Base-by-base conservation (phyloP, 768 basidiomycete species). In the Suillus decipiens region DNA sequence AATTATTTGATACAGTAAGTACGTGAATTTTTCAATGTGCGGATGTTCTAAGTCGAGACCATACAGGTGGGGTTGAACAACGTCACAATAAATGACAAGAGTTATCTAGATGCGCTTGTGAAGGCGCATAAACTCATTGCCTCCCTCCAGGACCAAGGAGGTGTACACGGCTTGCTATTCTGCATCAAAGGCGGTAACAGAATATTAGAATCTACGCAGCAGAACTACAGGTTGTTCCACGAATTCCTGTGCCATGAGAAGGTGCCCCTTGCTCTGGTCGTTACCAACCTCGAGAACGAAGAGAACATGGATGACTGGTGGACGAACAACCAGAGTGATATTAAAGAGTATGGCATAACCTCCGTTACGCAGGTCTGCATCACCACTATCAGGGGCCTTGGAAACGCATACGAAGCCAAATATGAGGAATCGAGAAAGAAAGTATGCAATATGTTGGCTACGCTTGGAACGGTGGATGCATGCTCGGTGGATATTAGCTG, bases 131-230 rank as follows among this genome's bases (percentile, higher is more conserved):
- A 50, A 48, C 60, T 82, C 17, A 65, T 83, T 64, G 68, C 70
- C 41, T 65, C 63, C 1, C 72, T 82, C 33, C 69, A 74, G 22
- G 53, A 59, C 36, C 66, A 66, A 5, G 76, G 70, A 39, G 81
- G 82, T 9, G 66, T 82, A 45, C 76, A 72, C 64, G 74, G 82
- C 31, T 75, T 82, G 37, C 63, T 82, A 31, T 73, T 76, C 54
- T 75, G 75, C 67, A 76, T 22, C 64, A 75, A 63, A 63, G 62
- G 59, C 45, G 72, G 73, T 5, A 50, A 31, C 36, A 71, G 74
- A 66, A 70, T 75, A 60, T 76, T 68, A 5, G 53, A 47, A 4
- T 70, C 64, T 33, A 73, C 64, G 67, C 66, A 67, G 55, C 69
- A 69, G 5, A 76, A 76, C 58, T 79, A 77, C 63, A 47, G 43